Base-by-base conservation (phyloP, 2,329 filamentous ascomycete species). In the Cladorrhinum sp. region DNA sequence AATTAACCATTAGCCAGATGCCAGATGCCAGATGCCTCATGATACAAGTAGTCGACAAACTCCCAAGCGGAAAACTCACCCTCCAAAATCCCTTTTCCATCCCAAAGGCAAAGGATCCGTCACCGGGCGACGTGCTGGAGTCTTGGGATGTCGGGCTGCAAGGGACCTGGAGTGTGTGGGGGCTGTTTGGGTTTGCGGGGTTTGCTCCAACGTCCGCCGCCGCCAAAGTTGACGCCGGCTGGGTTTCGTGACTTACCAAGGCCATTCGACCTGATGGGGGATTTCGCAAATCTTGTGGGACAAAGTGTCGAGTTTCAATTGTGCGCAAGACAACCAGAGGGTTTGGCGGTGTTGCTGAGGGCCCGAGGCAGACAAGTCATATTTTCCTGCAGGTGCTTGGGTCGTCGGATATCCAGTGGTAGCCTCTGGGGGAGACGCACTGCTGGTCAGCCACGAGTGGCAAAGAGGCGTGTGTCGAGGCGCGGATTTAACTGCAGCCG, bases 71-170 rank as follows among this genome's bases (percentile, higher is more conserved):
- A n/a, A 24, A 36, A 56, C 49, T 58, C 14, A 62, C 62, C 46
- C 49, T 62, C 62, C 62, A 64, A 42, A 64, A 64, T 2, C 59
- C 60, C 30, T 57, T 64, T 36, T 64, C 62, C 18, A 64, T 39
- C 20, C 56, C 60, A 58, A 60, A 64, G 10, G n/a, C 42, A 53
- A 55, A 49, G 16, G 57, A 33, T 9, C 57, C 54, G 7, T 51
- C 39, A 6, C 18, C 10, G 1, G 24, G 42, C 2, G 24, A 7
- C 42, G 49, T 36, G 9, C 20, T 49, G 54, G 54, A 36, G 16
- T n/a, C 23, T 48, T 18, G 54, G 46, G 39, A 30, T n/a, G 42
- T 3, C 42, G 42, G 42, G 4, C 42, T 21, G 42, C n/a, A 16
- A 14, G 42, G 42, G n/a, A 16, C 18, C 42, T 3, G 16, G 7